These are phyloP conservation scores for Xylaria castorea DNA, from an alignment of 495 filamentous ascomycete genomes.

Conservation along the genomic window DNA sequence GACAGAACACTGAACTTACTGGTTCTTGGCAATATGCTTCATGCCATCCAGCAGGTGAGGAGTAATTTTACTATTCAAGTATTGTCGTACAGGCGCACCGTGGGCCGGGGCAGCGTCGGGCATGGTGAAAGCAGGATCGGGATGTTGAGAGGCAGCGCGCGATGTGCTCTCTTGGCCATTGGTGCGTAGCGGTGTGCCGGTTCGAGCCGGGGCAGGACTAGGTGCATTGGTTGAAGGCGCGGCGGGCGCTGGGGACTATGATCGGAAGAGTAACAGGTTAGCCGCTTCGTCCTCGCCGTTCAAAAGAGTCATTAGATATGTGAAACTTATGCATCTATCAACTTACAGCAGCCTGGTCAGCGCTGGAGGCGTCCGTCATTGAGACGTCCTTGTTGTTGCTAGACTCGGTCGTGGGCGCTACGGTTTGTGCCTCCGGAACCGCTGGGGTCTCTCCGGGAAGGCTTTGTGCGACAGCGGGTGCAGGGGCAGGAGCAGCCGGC, in stretches of 20 bases:
- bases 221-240: conserved; percentile 42
- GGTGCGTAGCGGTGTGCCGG: conserved; percentile 46
- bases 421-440: not conserved
- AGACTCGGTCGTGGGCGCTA: conserved; percentile 23
- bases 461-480: conserved; percentile 1
- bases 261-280: conserved; percentile 26
- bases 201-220: conserved; percentile 52
- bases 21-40: conserved; percentile 83
- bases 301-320: not conserved
- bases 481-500: not conserved
- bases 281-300: conserved; percentile 32
- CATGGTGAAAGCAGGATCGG: conserved; percentile 56
- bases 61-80: conserved; percentile 89
- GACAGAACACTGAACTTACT: conserved; percentile 61
- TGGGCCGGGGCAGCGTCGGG: conserved; percentile 65
- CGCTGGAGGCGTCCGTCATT: conserved; percentile 27
- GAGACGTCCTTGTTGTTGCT: conserved; percentile 19
- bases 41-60: conserved; percentile 86
- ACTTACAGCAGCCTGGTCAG: conserved; percentile 36
- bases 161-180: conserved; percentile 37
- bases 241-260: conserved; percentile 36
- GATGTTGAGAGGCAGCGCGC: conserved; percentile 60
- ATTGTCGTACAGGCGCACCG: conserved; percentile 85
- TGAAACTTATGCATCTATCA: not conserved
- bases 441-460: conserved; percentile 8